Evolutionary conservation across 2,329 filamentous ascomycete genomes (phyloP).

Genomic region (Plenodomus tracheiphilus): DNA sequence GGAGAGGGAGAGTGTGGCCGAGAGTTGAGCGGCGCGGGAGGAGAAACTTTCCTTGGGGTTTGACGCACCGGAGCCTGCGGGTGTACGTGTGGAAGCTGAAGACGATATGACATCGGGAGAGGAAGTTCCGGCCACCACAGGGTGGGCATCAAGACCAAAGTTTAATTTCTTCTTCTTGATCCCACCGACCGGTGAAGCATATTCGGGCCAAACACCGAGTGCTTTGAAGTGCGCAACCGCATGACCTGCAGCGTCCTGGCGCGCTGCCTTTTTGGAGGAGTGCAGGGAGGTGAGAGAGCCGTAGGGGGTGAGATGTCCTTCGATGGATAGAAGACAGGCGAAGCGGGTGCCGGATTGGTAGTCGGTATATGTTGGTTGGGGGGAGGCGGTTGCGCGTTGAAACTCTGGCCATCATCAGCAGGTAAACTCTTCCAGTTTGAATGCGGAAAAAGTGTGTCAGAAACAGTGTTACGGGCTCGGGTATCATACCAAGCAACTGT

Average conservation of each 20-base stretch:
- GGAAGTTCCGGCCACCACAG: no score
- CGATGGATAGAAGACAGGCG: slow-evolving; percentile 36
- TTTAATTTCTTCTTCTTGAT: slow-evolving; percentile 37
- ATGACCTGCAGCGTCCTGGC: slow-evolving; percentile 45
- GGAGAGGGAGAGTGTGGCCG: slow-evolving; percentile 22
- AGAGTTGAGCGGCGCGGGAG: slow-evolving; percentile 18
- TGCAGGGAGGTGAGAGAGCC: slow-evolving; percentile 41
- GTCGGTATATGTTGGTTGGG: slow-evolving; percentile 44
- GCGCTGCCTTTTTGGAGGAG: slow-evolving; percentile 47
- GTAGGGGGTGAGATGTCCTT: slow-evolving; percentile 33
- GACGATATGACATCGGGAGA: no score
- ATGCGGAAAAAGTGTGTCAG: no score
- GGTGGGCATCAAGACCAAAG: no score
- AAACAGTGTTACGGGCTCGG: no score
- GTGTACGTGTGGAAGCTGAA: no score
- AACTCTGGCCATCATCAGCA: slow-evolving; percentile 19
- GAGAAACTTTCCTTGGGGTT: neutral
- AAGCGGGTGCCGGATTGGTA: slow-evolving; percentile 37
- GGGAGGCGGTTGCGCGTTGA: slow-evolving; percentile 24
- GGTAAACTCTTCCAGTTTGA: neutral
- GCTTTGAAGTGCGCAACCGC: slow-evolving; percentile 48
- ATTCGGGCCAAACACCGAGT: slow-evolving; percentile 35
- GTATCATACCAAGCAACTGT: slow-evolving; percentile 43
- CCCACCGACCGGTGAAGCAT: slow-evolving; percentile 21
- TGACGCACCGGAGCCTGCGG: no score